Conservation (phyloP, 1,284 basidiomycete genomes). For the Sanghuangporus weigelae region DNA sequence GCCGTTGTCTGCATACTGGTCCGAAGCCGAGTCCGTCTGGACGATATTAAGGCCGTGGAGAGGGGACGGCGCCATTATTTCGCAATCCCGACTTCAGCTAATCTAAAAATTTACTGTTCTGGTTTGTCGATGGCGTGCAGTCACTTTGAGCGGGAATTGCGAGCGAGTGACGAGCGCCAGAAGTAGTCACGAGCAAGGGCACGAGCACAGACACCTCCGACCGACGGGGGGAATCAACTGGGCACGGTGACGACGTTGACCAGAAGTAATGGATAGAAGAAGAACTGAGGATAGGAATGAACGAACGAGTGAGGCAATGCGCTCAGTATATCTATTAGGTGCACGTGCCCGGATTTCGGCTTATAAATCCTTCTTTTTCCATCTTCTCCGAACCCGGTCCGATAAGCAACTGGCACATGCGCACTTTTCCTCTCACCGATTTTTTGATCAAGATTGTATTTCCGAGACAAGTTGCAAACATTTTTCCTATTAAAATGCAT, state of each 20-base stretch:
- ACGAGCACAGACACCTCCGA: not conserved
- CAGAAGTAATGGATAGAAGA: not conserved
- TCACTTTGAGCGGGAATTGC: not conserved
- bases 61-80: slow-evolving; percentile 50
- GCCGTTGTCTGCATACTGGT: slow-evolving; percentile 34
- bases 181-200: not conserved
- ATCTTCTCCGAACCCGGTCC: not conserved
- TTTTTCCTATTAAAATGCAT: no score
- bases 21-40: slow-evolving; percentile 40
- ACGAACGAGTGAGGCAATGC: not conserved
- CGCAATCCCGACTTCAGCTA: not conserved
- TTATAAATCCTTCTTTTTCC: not conserved
- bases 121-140: not conserved
- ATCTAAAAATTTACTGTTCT: not conserved
- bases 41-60: slow-evolving; percentile 77
- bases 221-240: not conserved
- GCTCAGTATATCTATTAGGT: not conserved
- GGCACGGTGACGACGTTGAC: not conserved
- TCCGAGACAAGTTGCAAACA: no score
- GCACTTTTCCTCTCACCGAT: not conserved
- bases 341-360: not conserved
- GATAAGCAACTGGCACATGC: not conserved
- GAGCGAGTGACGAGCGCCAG: not conserved
- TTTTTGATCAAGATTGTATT: not conserved
- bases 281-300: not conserved